phyloP scores from a whole-genome alignment of 805 yeast genomes.

The Pichia membranifaciens region DNA sequence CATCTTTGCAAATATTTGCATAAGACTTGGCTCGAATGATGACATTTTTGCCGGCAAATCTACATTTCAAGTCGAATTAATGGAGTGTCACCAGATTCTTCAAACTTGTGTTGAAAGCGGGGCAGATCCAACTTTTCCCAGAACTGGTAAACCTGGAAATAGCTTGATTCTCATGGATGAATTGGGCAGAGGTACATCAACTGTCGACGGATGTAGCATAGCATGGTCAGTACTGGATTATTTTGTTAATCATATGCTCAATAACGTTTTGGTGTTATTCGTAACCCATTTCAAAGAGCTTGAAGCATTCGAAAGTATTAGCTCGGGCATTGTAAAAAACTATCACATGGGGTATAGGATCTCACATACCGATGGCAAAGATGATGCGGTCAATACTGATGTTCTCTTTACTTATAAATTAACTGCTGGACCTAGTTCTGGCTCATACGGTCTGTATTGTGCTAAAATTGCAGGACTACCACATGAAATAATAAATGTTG shows the following conservation, averaged over 20 bases:
- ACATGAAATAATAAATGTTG: constrained; percentile 37
- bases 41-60: constrained; percentile 69
- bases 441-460: constrained; percentile 81
- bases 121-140: background rate
- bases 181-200: constrained; percentile 65
- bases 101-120: constrained; percentile 31
- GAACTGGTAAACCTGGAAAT: constrained; percentile 26
- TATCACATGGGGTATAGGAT: constrained; percentile 61
- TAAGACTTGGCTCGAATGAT: constrained; percentile 80
- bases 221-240: constrained; percentile 68
- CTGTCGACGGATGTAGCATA: constrained; percentile 75
- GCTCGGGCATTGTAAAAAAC: constrained; percentile 40
- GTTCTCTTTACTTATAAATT: constrained; percentile 50
- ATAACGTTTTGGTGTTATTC: constrained; percentile 57
- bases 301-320: constrained; percentile 41
- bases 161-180: constrained; percentile 69
- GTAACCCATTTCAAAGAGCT: constrained; percentile 81
- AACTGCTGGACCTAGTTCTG: constrained; percentile 44
- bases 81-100: constrained; percentile 57
- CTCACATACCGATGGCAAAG: constrained; percentile 9
- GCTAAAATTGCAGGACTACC: constrained; percentile 71
- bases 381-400: constrained; percentile 11
- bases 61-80: constrained; percentile 75
- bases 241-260: constrained; percentile 34
- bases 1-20: constrained; percentile 47